A percentile compares a stretch with the other conserved stretches of the same genome.
phyloP scores from a whole-genome alignment of 228 moss, liverwort and hornwort species.

The Sphagnum magellanicum region DNA sequence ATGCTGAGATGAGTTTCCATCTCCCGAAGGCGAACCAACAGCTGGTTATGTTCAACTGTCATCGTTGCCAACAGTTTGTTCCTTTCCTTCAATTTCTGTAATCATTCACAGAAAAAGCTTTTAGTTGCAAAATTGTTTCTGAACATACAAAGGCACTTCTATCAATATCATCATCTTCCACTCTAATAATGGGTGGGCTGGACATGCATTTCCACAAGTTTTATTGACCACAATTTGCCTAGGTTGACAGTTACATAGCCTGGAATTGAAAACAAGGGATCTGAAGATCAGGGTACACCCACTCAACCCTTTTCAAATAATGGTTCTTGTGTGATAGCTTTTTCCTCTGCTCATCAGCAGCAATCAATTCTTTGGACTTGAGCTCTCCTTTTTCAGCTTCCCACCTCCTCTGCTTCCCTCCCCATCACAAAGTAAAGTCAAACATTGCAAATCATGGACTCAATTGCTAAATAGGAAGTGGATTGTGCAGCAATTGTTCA shows the following conservation, averaged over 20 bases:
- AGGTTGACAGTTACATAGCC: too few relatives aligned
- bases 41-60: slow-evolving; percentile 62
- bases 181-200: too few relatives aligned
- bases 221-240: too few relatives aligned
- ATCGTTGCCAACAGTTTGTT: slow-evolving; percentile 50
- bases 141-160: too few relatives aligned
- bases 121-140: too few relatives aligned
- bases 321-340: slow-evolving; percentile 32
- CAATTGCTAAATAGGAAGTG: too few relatives aligned
- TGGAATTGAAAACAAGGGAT: background rate
- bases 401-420: slow-evolving; percentile 56
- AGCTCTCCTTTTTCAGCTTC: slow-evolving; percentile 50
- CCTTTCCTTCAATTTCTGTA: slow-evolving; percentile 72
- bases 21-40: slow-evolving; percentile 59
- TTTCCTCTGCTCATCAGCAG: slow-evolving; percentile 38
- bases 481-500: too few relatives aligned
- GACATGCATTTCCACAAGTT: too few relatives aligned
- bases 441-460: too few relatives aligned
- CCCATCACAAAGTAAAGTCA: background rate
- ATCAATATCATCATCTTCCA: too few relatives aligned
- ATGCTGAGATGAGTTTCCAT: slow-evolving; percentile 71
- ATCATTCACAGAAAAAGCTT: background rate
- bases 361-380: slow-evolving; percentile 30
- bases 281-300: background rate
- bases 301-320: slow-evolving; percentile 53